Evolutionary conservation across 2,329 filamentous ascomycete species (phyloP).

Genomic region (Moelleriella libera): DNA sequence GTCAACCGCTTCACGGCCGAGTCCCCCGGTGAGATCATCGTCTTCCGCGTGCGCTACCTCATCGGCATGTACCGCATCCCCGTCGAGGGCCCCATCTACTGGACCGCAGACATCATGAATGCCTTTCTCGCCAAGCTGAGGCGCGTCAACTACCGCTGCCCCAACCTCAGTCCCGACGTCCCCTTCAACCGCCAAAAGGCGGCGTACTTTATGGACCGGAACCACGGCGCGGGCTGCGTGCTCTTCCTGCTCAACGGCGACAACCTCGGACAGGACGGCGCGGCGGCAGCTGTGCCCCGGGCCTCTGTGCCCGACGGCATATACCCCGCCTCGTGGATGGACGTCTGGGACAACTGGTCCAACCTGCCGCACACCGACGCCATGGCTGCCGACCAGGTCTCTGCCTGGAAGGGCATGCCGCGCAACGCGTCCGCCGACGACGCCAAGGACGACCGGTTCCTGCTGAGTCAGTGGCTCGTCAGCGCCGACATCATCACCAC

Average conservation of each 20-base stretch:
- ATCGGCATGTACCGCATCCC: constrained; percentile 22
- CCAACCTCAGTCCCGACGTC: constrained; percentile 9
- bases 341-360: constrained; percentile 16
- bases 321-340: constrained; percentile 12
- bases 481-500: constrained; percentile 13
- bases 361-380: constrained; percentile 12
- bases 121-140: constrained; percentile 26
- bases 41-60: constrained; percentile 29
- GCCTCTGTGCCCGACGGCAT: constrained; percentile 15
- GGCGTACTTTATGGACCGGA: constrained; percentile 16
- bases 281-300: constrained; percentile 4
- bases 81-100: constrained; percentile 13
- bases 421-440: constrained; percentile 3
- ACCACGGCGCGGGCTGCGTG: constrained; percentile 18
- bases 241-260: constrained; percentile 14
- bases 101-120: constrained; percentile 23
- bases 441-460: constrained; percentile 10
- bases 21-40: constrained; percentile 28
- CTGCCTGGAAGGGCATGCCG: constrained; percentile 9
- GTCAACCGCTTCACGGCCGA: constrained; percentile 29
- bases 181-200: constrained; percentile 13
- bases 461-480: constrained; percentile 18
- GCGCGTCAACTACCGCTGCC: constrained; percentile 24
- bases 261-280: constrained; percentile 6
- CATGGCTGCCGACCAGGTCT: constrained; percentile 10